Conservation (phyloP, 148 eudicot species). For the Pouteria glomerata region DNA sequence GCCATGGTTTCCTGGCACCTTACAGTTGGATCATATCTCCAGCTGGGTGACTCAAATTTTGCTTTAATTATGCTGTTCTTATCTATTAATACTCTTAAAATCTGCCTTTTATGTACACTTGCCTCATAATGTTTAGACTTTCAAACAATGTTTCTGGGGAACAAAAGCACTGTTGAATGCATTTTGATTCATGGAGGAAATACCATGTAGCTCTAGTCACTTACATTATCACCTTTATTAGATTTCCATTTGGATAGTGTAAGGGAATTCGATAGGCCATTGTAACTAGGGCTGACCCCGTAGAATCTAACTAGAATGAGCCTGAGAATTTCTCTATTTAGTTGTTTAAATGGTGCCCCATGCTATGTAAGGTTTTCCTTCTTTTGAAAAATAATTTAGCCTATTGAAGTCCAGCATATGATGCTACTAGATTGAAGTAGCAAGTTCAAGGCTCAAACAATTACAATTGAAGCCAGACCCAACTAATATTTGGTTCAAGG, state of each 20-base stretch:
- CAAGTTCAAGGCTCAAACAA: not conserved
- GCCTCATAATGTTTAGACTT: not conserved
- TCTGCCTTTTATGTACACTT: not conserved
- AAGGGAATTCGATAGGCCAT: constrained; percentile 3
- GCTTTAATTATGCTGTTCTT: not conserved
- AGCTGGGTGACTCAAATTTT: not conserved
- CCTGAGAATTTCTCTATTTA: not conserved
- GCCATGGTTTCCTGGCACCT: not conserved
- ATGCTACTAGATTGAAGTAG: not conserved
- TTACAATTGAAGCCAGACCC: not conserved
- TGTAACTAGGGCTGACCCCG: not conserved
- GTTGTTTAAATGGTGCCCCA: not conserved
- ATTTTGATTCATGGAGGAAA: not conserved
- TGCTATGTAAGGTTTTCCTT: not conserved
- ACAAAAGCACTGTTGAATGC: not conserved
- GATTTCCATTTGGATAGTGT: not conserved
- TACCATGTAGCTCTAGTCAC: not conserved
- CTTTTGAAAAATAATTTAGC: not conserved
- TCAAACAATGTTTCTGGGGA: not conserved
- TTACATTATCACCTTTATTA: not conserved
- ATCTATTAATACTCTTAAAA: not conserved
- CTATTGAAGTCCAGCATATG: not conserved
- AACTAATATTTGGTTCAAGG: not conserved
- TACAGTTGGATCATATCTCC: not conserved
- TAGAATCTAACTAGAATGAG: not conserved